Conservation (phyloP, 495 filamentous ascomycete genomes). For the Jackrogersella minutella region DNA sequence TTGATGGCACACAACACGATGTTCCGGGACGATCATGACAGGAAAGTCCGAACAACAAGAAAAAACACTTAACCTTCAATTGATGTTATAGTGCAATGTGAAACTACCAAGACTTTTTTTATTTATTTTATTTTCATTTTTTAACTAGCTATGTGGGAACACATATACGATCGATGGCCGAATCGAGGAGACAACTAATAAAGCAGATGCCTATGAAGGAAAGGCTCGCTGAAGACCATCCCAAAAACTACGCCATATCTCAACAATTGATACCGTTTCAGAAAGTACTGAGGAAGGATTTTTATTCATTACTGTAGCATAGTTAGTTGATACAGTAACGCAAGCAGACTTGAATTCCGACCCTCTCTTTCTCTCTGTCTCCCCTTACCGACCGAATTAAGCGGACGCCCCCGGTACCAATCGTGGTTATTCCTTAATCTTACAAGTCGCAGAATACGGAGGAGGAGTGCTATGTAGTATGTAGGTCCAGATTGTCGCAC, state of each 20-base stretch:
- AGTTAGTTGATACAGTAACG: conserved; percentile 31
- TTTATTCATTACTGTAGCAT: conserved; percentile 36
- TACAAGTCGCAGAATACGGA: conserved; percentile 35
- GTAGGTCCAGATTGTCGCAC: conserved; percentile 7
- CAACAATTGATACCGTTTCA: conserved; percentile 32
- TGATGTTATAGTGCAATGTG: conserved; percentile 23
- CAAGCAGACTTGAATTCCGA: conserved; percentile 9
- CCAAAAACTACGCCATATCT: conserved; percentile 2
- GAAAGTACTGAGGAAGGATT: conserved; percentile 8
- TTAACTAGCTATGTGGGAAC: conserved; percentile 10
- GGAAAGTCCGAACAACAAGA: conserved; percentile 37
- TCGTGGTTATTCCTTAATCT: conserved; percentile 10
- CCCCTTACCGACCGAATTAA: conserved; percentile 12
- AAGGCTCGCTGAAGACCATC: not conserved
- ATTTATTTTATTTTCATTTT: too few relatives aligned
- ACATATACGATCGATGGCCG: conserved; percentile 1
- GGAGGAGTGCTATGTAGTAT: conserved; percentile 8
- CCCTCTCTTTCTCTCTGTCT: conserved; percentile 1
- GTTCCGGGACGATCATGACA: conserved; percentile 23
- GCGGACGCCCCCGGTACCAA: conserved; percentile 26
- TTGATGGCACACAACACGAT: not conserved
- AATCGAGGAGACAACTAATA: conserved; percentile 13
- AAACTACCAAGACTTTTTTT: conserved; percentile 32
- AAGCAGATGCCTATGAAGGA: conserved; percentile 7
- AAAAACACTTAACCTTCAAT: conserved; percentile 16